These are phyloP conservation scores for Suillus weaverae DNA, from an alignment of 768 basidiomycete species.

Conservation along the genomic window DNA sequence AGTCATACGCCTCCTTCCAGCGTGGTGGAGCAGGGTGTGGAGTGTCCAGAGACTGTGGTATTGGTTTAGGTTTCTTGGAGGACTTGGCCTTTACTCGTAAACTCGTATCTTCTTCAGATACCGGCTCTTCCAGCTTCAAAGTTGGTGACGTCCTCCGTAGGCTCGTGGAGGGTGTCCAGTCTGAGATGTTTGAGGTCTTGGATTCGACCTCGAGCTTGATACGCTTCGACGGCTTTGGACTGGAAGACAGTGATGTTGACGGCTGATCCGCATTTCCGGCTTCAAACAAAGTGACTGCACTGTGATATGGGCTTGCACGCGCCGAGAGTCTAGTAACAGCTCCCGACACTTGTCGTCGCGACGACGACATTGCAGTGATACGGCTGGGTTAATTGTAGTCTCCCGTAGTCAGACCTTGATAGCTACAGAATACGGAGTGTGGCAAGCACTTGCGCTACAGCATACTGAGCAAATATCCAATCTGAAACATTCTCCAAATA, in stretches of 20 bases:
- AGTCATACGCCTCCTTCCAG: slow-evolving; percentile 71
- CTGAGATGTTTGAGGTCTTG: slow-evolving; percentile 6
- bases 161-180: not conserved
- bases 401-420: too few relatives aligned
- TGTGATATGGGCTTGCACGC: slow-evolving; percentile 45
- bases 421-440: not conserved
- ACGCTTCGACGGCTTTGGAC: slow-evolving; percentile 30
- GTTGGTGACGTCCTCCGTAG: not conserved
- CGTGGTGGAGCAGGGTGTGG: slow-evolving; percentile 67
- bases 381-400: not conserved
- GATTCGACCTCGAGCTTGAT: slow-evolving; percentile 28
- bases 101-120: not conserved
- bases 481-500: not conserved
- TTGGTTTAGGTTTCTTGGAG: slow-evolving; percentile 55
- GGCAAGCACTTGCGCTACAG: not conserved
- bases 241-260: slow-evolving; percentile 15
- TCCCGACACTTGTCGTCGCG: slow-evolving; percentile 27
- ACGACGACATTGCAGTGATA: slow-evolving; percentile 19
- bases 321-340: slow-evolving; percentile 36
- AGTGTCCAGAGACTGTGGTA: slow-evolving; percentile 51
- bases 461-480: too few relatives aligned
- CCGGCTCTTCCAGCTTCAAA: slow-evolving; percentile 2
- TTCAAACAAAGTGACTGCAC: slow-evolving; percentile 43
- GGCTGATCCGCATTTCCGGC: slow-evolving; percentile 21
- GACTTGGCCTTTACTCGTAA: slow-evolving; percentile 22